phyloP scores from a whole-genome alignment of 345 rosid genomes.

The Corchorus olitorius region DNA sequence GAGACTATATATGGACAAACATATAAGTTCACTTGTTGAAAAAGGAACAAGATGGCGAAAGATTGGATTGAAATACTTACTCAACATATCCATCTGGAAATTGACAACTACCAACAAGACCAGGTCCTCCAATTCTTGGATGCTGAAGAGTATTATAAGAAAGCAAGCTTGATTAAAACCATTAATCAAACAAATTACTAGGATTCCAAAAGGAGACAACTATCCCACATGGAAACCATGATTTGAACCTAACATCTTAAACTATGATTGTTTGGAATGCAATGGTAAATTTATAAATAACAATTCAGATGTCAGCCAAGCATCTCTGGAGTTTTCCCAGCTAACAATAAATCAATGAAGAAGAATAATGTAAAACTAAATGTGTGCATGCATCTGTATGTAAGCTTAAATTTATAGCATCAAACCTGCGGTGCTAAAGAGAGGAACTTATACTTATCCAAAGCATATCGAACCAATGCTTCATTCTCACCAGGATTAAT shows the following conservation, averaged over 20 bases:
- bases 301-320: background rate
- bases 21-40: background rate
- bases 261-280: background rate
- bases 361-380: background rate
- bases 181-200: background rate
- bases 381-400: background rate
- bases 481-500: slow-evolving; percentile 97
- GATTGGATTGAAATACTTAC: slow-evolving; percentile 50
- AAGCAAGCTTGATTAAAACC: background rate
- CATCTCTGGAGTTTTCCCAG: background rate
- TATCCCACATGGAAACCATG: background rate
- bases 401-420: slow-evolving; percentile 2
- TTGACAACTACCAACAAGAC: slow-evolving; percentile 72
- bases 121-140: slow-evolving; percentile 93
- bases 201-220: background rate
- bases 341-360: background rate
- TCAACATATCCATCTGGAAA: slow-evolving; percentile 78
- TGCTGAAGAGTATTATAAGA: slow-evolving; percentile 45
- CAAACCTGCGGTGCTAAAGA: slow-evolving; percentile 86
- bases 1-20: background rate
- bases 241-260: background rate
- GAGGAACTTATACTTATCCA: slow-evolving; percentile 79
- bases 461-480: slow-evolving; percentile 88
- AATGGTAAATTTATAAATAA: background rate
- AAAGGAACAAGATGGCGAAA: background rate